Evolutionary conservation across 73 alveolate species (phyloP), one percentile per base, ranked within the genome.

Genomic region (Uronychia setigera): DNA sequence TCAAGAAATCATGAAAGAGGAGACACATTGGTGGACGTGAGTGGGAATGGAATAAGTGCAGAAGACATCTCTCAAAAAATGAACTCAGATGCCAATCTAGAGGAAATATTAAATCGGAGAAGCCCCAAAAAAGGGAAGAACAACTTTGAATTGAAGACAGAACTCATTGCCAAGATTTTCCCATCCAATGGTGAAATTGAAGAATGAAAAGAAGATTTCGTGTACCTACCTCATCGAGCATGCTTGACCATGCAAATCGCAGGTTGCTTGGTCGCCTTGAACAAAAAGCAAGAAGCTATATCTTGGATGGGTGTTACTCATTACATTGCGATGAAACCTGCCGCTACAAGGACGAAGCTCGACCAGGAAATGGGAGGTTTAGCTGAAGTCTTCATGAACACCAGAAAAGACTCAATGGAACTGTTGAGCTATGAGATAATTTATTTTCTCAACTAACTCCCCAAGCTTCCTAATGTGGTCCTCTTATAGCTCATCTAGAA

Each of bases 301-400:
- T 75, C 58, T 32, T 87, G 93, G 93, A 82, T 91, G 11, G 32
- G 74, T 57, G 77, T 85, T 13, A 91, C 96, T 14, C 35, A 58
- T 0, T 79, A 80, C 32, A 59, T 91, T 13, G 90, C 93, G 26
- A 34, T 59, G 29, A 79, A 82, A 28, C 93, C 93, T 0, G 80
- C 88, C 11, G 59, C 78, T 0, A 80, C 93, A 14, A 33, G 96
- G 59, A 58, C 96, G 0, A 86, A 87, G 76, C 87, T 91, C 1
- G 96, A 91, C 60, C 77, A 87, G 57, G 96, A 91, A 76, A 86
- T 91, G 88, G 96, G 96, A 1, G 81, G 77, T 29, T 80, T 91
- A 29, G 90, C 96, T 0, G 59, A 60, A n/a, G 74, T 79, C 13
- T 91, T 87, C 74, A 26, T 86, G n/a, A 58, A 78, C 46, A 59